Base-by-base conservation (phyloP, 2,329 filamentous ascomycete genomes). In the Parastagonospora avenae region DNA sequence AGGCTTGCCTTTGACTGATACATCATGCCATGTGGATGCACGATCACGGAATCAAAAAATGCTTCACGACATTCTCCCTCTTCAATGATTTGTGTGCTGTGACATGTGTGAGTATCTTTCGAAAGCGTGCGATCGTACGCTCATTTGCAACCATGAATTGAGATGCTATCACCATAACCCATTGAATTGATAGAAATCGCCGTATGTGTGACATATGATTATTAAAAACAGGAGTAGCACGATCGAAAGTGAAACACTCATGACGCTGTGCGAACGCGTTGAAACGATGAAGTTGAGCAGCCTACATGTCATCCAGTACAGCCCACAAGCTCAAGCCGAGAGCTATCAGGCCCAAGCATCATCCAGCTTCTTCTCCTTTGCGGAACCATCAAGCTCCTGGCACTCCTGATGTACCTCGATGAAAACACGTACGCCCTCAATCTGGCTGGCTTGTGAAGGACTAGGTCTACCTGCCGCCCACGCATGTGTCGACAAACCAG, bases 1-100 rank as follows among this genome's bases (percentile, higher is more conserved):
- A 53, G 55, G 62, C 63, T 59, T 61, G 63, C 62, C 71, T 74
- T 74, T 74, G 71, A 64, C 62, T 61, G 59, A 60, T 45, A 59
- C 56, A 64, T 70, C 57, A 47, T 16, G 65, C 69, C 66, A 64
- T 70, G 70, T 73, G 69, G 67, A 71, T 66, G 51, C 56, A 56
- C 48, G 59, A 67, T 59, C 67, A 60, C 55, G 57, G 66, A 65
- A 71, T 68, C 60, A 64, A 66, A 64, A 66, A 66, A 70, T 70
- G 63, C 64, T 72, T 68, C 70, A 72, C 68, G 69, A 71, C 62
- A 70, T 5, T 19, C 27, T 40, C 19, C 30, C 10, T n/a, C 8
- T 35, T 16, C 10, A n/a, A n/a, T n/a, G n/a, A n/a, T 32, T 36
- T 14, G 11, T 27, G 42, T 32, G 30, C 3, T n/a, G n/a, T 32